Base-by-base conservation (phyloP, 805 yeast species). In the Barnettozyma vustinii region DNA sequence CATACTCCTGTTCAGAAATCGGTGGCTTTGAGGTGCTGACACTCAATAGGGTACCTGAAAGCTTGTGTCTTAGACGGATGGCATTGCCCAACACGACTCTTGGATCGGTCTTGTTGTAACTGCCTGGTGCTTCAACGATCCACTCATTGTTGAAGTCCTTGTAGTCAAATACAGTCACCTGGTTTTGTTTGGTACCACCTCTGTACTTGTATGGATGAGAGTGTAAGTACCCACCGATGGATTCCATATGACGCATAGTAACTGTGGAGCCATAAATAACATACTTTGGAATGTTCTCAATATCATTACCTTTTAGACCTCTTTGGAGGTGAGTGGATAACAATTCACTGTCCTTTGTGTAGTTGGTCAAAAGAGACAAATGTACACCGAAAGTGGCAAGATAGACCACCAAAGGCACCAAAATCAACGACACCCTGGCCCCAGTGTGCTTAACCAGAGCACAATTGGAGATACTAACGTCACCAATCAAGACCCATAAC, bases 1-100 rank as follows among this genome's bases (percentile, higher is more conserved):
- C 84, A 66, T 92, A 91, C 49, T 94, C 98, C 60, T 88, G 94
- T 61, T 88, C 96, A 9, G 92, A 79, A 25, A 90, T 79, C 9
- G 96, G 97, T 3, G 98, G 97, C 52, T 91, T 80, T 45, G 77
- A 70, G 2, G 64, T 54, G 52, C 87, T 86, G 20, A 89, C 85
- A 54, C 82, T 82, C 46, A 94, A 67, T 42, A 86, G 79, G 53
- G 80, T 80, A 15, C 83, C 78, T 1, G 97, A 85, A 2, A 58
- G 52, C 50, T 74, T 73, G 64, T 94, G 98, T 69, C 78, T 80
- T n/a, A 94, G 63, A 50, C 84, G 74, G 19, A 92, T 68, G 37
- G 84, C 69, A 2, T 68, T 65, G 10, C 61, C 58, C 40, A 62
- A 54, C 20, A 57, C 58, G 46, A 59, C 41, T 59, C 65, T 32